These are phyloP conservation scores for Vitis labrusca DNA, from an alignment of 164 flowering plant genomes.

Conservation along the genomic window DNA sequence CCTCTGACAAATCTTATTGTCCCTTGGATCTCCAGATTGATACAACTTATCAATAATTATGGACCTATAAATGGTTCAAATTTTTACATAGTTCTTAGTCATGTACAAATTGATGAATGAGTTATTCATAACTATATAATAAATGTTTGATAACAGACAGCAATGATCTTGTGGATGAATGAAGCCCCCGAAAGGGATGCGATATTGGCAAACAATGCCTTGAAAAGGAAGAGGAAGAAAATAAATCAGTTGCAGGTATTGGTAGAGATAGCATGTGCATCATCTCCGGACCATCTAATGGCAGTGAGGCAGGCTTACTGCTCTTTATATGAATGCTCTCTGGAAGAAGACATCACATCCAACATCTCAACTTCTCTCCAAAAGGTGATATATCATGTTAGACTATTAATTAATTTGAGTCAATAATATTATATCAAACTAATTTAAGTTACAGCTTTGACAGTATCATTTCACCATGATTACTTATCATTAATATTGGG, in stretches of 20 bases:
- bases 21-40: too few species aligned
- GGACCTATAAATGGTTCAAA: too few species aligned
- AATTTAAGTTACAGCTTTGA: too few species aligned
- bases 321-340: slow-evolving; percentile 55
- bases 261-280: slow-evolving; percentile 72
- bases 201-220: slow-evolving; percentile 51
- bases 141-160: slow-evolving; percentile 43
- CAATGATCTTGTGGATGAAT: slow-evolving; percentile 60
- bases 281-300: slow-evolving; percentile 57
- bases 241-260: slow-evolving; percentile 40
- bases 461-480: too few species aligned
- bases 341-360: slow-evolving; percentile 68
- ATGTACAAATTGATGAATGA: too few species aligned
- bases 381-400: slow-evolving; percentile 42
- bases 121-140: too few species aligned
- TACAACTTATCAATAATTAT: too few species aligned
- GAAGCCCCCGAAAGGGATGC: slow-evolving; percentile 85
- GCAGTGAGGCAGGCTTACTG: slow-evolving; percentile 70
- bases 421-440: too few species aligned
- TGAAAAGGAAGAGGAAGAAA: slow-evolving; percentile 40
- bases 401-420: too few species aligned
- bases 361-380: slow-evolving; percentile 33
- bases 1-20: too few species aligned
- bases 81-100: too few species aligned
- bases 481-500: too few species aligned